Percentiles rank a stretch among this genome's conserved stretches.
phyloP scores from a whole-genome alignment of 805 yeast genomes.

The Lachancea fermentati region DNA sequence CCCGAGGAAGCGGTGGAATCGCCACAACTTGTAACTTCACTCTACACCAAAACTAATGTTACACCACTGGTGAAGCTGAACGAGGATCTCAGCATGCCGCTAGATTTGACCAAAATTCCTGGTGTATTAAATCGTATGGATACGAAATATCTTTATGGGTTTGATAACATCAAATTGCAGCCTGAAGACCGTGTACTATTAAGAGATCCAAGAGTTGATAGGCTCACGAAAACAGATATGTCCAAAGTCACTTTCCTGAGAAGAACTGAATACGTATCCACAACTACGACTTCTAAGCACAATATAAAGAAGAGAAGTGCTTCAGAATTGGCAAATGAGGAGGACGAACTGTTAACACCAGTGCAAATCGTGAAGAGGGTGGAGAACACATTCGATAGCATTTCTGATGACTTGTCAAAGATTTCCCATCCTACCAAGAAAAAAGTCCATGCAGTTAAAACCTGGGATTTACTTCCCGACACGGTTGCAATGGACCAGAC shows the following conservation, averaged over 20 bases:
- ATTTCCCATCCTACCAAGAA: constrained; percentile 77
- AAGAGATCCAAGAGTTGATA: constrained; percentile 63
- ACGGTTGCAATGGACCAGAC: constrained; percentile 82
- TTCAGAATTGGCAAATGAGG: constrained; percentile 19
- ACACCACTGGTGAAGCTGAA: constrained; percentile 53
- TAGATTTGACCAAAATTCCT: constrained; percentile 63
- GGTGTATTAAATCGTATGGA: constrained; percentile 63
- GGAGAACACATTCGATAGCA: constrained; percentile 70
- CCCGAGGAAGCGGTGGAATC: constrained; percentile 43
- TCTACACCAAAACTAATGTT: constrained; percentile 71
- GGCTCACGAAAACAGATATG: constrained; percentile 31
- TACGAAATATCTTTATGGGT: constrained; percentile 38
- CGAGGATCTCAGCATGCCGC: constrained; percentile 65
- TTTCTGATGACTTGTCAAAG: constrained; percentile 39
- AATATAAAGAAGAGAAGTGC: constrained; percentile 28
- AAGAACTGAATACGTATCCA: constrained; percentile 88
- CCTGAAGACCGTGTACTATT: constrained; percentile 72
- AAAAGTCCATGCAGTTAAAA: constrained; percentile 62
- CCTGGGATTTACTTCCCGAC: constrained; percentile 86
- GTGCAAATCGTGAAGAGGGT: constrained; percentile 37
- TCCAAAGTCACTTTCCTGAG: constrained; percentile 70
- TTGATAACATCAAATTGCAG: constrained; percentile 48
- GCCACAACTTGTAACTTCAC: constrained; percentile 56
- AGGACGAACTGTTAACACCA: constrained; percentile 23
- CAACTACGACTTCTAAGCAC: constrained; percentile 40